A percentile compares a stretch with the other conserved stretches of the same genome.
Evolutionary conservation across 1,284 basidiomycete genomes (phyloP).

Genomic region (Trametes pubescens): DNA sequence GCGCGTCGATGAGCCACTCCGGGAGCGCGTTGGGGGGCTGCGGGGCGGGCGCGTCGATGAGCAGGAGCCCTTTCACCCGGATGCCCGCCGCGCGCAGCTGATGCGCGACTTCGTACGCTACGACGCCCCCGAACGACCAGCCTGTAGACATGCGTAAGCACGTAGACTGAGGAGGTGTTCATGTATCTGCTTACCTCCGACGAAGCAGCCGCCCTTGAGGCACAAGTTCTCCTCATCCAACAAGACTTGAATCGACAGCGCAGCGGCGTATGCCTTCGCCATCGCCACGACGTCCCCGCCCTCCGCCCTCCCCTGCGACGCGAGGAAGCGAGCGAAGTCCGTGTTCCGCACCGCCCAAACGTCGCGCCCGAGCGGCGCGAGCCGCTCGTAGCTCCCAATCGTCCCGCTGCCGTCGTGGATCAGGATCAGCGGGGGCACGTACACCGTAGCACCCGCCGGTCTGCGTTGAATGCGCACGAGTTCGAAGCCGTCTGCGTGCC

Average conservation of each 20-base stretch:
- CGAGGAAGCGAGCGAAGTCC: slow-evolving; percentile 43
- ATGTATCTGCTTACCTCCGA: slow-evolving; percentile 61
- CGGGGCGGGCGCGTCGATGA: slow-evolving; percentile 74
- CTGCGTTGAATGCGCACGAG: slow-evolving; percentile 18
- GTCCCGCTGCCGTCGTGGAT: slow-evolving; percentile 79
- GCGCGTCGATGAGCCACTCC: slow-evolving; percentile 52
- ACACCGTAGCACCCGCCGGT: slow-evolving; percentile 23
- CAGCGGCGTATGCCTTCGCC: slow-evolving; percentile 58
- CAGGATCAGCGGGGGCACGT: slow-evolving; percentile 59
- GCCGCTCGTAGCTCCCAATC: slow-evolving; percentile 56
- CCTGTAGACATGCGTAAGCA: too few species aligned
- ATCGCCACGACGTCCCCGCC: slow-evolving; percentile 55
- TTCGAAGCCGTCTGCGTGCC: slow-evolving; percentile 1
- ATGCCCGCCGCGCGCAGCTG: slow-evolving; percentile 55
- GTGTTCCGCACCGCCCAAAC: slow-evolving; percentile 72
- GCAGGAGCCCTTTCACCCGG: slow-evolving; percentile 60
- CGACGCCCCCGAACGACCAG: slow-evolving; percentile 81
- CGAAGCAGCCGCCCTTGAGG: slow-evolving; percentile 47
- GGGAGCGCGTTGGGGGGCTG: slow-evolving; percentile 57
- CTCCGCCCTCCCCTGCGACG: slow-evolving; percentile 26
- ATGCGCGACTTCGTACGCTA: slow-evolving; percentile 69
- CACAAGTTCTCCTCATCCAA: slow-evolving; percentile 14
- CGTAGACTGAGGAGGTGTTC: too few species aligned
- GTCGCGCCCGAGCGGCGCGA: slow-evolving; percentile 55
- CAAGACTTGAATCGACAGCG: slow-evolving; percentile 40